Base-by-base conservation (phyloP, 495 filamentous ascomycete genomes). In the Staphylotrichum longicolle region DNA sequence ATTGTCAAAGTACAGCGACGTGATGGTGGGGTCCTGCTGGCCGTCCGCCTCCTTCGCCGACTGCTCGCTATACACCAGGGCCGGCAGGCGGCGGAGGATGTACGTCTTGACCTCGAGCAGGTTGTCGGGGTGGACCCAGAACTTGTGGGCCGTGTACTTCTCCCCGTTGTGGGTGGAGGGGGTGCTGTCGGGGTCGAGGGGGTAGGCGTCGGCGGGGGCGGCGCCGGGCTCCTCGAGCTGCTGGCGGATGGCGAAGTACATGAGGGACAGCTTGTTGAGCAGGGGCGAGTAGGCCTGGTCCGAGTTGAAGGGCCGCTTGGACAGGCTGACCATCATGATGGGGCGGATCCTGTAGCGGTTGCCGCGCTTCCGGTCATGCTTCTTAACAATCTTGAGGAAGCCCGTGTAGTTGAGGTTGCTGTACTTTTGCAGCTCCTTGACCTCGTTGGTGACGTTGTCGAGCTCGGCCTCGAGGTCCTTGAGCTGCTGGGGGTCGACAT, bases 301-400 rank as follows among this genome's bases (percentile, higher is more conserved):
- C 58, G 90, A 92, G 75, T 98, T 96, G 80, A 98, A 95, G 14
- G 93, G 91, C 59, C 91, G 79, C 51, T 91, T 86, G 39, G 91
- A 85, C 71, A 98, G 74, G 63, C 90, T 89, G 60, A 97, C 88
- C 70, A 96, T 89, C 69, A 97, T 82, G 76, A 98, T 83, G 27
- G 94, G 91, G 60, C 90, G 85, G 56, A 98, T 90, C 68, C 88
- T 91, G 75, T 96, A 97, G 46, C 72, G 77, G 64, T 82, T 69
- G 74, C 84, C 92, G 51, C 91, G 86, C 73, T 90, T 93, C 51
- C 94, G 87, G 70, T 98, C 94, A 75, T 98, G 94, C 73, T 98
- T 98, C 83, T 98, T 98, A 32, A 89, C 91, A 33, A 96, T 95
- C 78, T 98, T 98, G 65, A 97, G 82, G 72, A 98, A 96, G 37